Evolutionary conservation across 805 yeast genomes (phyloP), one percentile per base, ranked within the genome.

Genomic region (Wickerhamiella bombiphila): DNA sequence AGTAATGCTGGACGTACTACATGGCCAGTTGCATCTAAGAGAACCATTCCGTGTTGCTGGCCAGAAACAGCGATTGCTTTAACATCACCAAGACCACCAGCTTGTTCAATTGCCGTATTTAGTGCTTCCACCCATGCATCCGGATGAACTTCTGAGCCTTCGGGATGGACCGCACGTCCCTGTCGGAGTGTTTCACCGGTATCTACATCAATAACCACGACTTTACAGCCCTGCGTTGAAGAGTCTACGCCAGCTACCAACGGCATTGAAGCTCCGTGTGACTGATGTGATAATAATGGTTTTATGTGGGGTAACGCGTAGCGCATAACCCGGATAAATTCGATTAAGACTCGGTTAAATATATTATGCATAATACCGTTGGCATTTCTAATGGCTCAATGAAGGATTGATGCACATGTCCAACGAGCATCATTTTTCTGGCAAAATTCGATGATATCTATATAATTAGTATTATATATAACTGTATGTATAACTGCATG

Each of bases 21-120:
- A 2, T n/a, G 6, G n/a, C 53, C 53, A 2, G 19, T 8, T 3
- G 8, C 7, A 32, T 43, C 49, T 3, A 49, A 38, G 5, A 40
- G 41, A 4, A 49, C 50, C 42, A 49, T 38, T 2, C 53, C 53
- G 20, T 49, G 53, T 40, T 49, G 53, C 38, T 49, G 53, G 17
- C 52, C 53, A 9, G 52, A 42, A n/a, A 49, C 40, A 1, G 52
- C 37, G 25, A 49, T 43, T 8, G 49, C 50, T n/a, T 34, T 7
- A 15, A 49, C 49, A 21, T 43, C 53, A 3, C 26, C 40, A n/a
- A 49, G 39, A 3, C 52, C 50, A 19, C 51, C 52, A 2, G 46
- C 49, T 5, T 13, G 17, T 4, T 18, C 38, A 30, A 49, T 42
- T 22, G 50, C 42, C 14, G 28, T 21, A 4, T 39, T 38, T 9